Evolutionary conservation across 441 rosid genomes (phyloP), one percentile per base, ranked within the genome.

Genomic region (Corymbia calophylla): DNA sequence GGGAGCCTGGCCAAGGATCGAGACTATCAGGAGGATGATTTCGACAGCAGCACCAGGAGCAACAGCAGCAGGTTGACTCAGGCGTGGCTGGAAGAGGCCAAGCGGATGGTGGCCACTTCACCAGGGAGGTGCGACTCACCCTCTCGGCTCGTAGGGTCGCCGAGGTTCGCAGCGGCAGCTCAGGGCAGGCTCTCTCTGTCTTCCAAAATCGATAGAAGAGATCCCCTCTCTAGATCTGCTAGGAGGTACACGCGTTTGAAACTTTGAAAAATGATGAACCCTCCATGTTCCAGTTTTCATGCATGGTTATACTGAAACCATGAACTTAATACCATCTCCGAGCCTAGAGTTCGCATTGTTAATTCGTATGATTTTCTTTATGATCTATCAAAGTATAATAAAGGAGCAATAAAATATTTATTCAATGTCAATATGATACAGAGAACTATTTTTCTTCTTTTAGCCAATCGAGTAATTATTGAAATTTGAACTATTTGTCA

Each of bases 141-240:
- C 54, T 51, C 94, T 9, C 88, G 91, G 88, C 92, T 92, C 1
- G 87, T 64, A 35, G 96, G 94, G 8, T 92, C 96, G 2, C 95
- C 96, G 1, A 92, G 93, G 92, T 95, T 94, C 16, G 95, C 92
- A 0, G 90, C 91, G 35, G 89, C 89, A 0, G 92, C 91, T 81
- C 92, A 92, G n/a, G 93, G 90, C 12, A 92, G 93, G 91, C 88
- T 88, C 35, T 93, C 94, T 1, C 2, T 73, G 7, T 87, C 93
- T 2, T 91, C 96, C 17, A 70, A 62, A 58, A 62, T 94, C 54
- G 96, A 94, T 44, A 89, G 94, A 48, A 93, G 96, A 58, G 95
- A 94, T 84, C 95, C 95, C 55, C 95, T 95, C 53, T 95, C 96
- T 51, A 91, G 97, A 91, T 95, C 97, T 31, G 96, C 97, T n/a